Conservation (phyloP, 2,329 filamentous ascomycete genomes). For the Colletotrichum musae region DNA sequence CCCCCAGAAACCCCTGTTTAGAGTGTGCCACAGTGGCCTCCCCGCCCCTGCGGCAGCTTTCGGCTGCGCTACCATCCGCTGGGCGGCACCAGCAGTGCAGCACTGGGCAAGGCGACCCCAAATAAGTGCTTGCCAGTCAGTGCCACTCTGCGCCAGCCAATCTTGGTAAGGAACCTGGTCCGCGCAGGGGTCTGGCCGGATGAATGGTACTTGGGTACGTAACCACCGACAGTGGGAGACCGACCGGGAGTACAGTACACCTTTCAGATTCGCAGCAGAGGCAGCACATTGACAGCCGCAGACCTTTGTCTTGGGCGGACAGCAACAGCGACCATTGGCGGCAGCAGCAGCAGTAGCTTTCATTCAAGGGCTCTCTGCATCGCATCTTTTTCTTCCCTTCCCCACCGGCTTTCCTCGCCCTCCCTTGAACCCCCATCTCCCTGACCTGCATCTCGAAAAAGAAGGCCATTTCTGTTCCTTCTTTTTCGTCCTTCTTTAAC, state of each 20-base stretch:
- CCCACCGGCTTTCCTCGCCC: slow-evolving; percentile 16
- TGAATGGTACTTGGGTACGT: slow-evolving; percentile 14
- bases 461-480: not conserved
- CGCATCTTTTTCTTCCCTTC: slow-evolving; percentile 11
- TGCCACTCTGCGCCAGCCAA: slow-evolving; percentile 34
- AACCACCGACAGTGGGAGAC: slow-evolving; percentile 14
- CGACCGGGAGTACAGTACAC: slow-evolving; percentile 13
- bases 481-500: not conserved
- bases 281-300: not conserved
- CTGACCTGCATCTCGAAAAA: slow-evolving; percentile 10
- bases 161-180: slow-evolving; percentile 24
- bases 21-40: slow-evolving; percentile 25
- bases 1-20: slow-evolving; percentile 28
- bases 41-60: slow-evolving; percentile 28
- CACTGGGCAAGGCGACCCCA: not conserved
- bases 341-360: not conserved
- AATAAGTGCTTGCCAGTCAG: slow-evolving; percentile 26
- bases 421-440: not conserved
- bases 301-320: no score
- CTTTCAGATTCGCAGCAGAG: slow-evolving; percentile 15
- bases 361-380: slow-evolving; percentile 1
- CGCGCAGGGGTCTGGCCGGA: slow-evolving; percentile 19
- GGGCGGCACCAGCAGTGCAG: slow-evolving; percentile 2
- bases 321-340: not conserved
- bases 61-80: slow-evolving; percentile 38